Evolutionary conservation across 768 basidiomycete species (phyloP).

Genomic region (Amanita muscaria): DNA sequence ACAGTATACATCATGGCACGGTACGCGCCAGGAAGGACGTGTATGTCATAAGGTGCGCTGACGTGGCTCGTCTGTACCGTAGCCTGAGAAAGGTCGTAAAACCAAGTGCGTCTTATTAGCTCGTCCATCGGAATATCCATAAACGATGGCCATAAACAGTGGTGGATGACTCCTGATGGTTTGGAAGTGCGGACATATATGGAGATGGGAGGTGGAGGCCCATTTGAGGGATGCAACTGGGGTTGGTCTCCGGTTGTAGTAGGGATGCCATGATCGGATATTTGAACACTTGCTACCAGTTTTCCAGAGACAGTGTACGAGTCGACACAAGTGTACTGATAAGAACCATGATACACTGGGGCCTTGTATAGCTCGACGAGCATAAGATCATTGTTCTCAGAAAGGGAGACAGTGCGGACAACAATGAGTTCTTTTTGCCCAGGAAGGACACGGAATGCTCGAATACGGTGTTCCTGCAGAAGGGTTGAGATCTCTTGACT

Average conservation of each 20-base stretch:
- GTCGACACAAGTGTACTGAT: slow-evolving; percentile 11
- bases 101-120: slow-evolving; percentile 11
- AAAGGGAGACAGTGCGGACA: slow-evolving; percentile 32
- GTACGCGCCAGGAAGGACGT: slow-evolving; percentile 34
- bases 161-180: slow-evolving; percentile 25
- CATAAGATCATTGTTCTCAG: slow-evolving; percentile 14
- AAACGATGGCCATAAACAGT: slow-evolving; percentile 24
- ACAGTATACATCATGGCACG: slow-evolving; percentile 35
- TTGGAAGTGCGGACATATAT: slow-evolving; percentile 25
- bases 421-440: slow-evolving; percentile 43
- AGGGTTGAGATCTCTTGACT: neutral
- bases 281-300: slow-evolving; percentile 21
- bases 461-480: slow-evolving; percentile 38
- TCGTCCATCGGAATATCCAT: slow-evolving; percentile 9
- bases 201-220: slow-evolving; percentile 31
- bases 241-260: slow-evolving; percentile 23
- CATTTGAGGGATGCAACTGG: slow-evolving; percentile 14
- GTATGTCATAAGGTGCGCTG: slow-evolving; percentile 11
- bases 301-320: slow-evolving; percentile 19
- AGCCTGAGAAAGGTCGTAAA: slow-evolving; percentile 16
- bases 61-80: slow-evolving; percentile 7
- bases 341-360: slow-evolving; percentile 11
- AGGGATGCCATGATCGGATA: slow-evolving; percentile 31
- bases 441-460: slow-evolving; percentile 43
- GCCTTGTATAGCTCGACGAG: slow-evolving; percentile 23